Evolutionary conservation across 192 early-diverging fungal species (phyloP), one percentile per base, ranked within the genome.

Genomic region (Chytriomyces sp.): DNA sequence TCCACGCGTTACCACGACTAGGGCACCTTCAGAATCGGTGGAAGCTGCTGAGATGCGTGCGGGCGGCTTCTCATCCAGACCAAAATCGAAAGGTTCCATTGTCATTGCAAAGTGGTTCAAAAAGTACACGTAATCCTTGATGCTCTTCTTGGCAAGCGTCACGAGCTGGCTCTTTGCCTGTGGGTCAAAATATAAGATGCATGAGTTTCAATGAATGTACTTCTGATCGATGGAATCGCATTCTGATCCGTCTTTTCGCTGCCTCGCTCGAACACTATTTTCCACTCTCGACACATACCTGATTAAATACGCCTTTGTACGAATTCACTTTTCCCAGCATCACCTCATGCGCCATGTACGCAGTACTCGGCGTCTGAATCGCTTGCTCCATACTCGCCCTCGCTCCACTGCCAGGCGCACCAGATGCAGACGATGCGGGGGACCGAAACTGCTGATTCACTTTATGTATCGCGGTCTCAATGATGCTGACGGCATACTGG

Each of bases 401-500:
- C n/a, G 19, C 61, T 64, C 52, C 70, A 37, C 59, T 3, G 6
- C 30, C 25, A n/a, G 53, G 2, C 25, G 59, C n/a, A n/a, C n/a
- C n/a, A n/a, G n/a, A n/a, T n/a, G n/a, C n/a, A n/a, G n/a, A n/a
- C 0, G 32, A 34, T 34, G n/a, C 49, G 2, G 59, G 56, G 59
- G 41, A 30, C 5, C 28, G 28, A 62, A 59, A 59, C 25, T 64
- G 31, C 1, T 80, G 72, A 32, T 78, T 80, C 14, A 81, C 75
- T 38, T 55, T 56, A 0, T 75, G 60, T 33, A 81, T 72, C 4
- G 69, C 70, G 14, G 65, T 60, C 22, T 81, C 80, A 14, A 81
- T 55, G 37, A 80, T 58, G 40, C 31, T 34, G 10, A 81, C 54
- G 6, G 80, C 80, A 62, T 76, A 81, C 63, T 81, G 80, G 52